These are phyloP conservation scores for Acaromyces ingoldii DNA, from an alignment of 1,284 basidiomycete species.

Conservation along the genomic window DNA sequence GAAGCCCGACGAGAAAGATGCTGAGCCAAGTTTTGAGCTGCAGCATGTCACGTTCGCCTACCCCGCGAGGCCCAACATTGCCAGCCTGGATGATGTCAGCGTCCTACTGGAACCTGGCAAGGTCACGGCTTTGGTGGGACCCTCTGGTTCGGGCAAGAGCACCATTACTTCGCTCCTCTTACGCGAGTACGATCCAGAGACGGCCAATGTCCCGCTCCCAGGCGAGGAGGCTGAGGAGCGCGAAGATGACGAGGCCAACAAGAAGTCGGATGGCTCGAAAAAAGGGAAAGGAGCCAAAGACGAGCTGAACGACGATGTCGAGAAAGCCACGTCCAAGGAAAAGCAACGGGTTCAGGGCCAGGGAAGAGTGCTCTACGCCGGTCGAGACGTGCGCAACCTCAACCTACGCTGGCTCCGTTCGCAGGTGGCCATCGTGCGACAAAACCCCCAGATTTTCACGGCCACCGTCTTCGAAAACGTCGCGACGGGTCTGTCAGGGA, in stretches of 20 bases:
- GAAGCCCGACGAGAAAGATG: slow-evolving; percentile 6
- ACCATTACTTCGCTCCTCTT: slow-evolving; percentile 53
- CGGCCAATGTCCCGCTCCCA: slow-evolving; percentile 20
- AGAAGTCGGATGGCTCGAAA: slow-evolving; percentile 2
- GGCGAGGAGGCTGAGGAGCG: slow-evolving; percentile 13
- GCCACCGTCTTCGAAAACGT: slow-evolving; percentile 48
- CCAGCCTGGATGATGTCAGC: slow-evolving; percentile 35
- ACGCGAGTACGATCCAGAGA: slow-evolving; percentile 53
- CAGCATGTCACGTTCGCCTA: slow-evolving; percentile 45
- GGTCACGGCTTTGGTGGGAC: slow-evolving; percentile 51
- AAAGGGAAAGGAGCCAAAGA: background rate
- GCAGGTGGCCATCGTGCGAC: slow-evolving; percentile 54
- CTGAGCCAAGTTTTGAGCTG: slow-evolving; percentile 35
- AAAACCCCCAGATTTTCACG: slow-evolving; percentile 52
- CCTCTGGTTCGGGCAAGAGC: slow-evolving; percentile 50
- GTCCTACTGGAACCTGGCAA: slow-evolving; percentile 35
- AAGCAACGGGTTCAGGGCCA: slow-evolving; percentile 11
- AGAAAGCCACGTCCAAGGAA: background rate
- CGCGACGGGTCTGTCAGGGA: slow-evolving; percentile 39
- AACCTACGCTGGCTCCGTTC: slow-evolving; percentile 54
- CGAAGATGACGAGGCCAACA: slow-evolving; percentile 6
- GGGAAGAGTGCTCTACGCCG: slow-evolving; percentile 45
- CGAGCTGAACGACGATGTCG: background rate
- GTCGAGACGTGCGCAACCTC: slow-evolving; percentile 48
- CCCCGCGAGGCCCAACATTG: slow-evolving; percentile 31